Conservation (phyloP, 768 basidiomycete species). For the Infundibulicybe gibba region DNA sequence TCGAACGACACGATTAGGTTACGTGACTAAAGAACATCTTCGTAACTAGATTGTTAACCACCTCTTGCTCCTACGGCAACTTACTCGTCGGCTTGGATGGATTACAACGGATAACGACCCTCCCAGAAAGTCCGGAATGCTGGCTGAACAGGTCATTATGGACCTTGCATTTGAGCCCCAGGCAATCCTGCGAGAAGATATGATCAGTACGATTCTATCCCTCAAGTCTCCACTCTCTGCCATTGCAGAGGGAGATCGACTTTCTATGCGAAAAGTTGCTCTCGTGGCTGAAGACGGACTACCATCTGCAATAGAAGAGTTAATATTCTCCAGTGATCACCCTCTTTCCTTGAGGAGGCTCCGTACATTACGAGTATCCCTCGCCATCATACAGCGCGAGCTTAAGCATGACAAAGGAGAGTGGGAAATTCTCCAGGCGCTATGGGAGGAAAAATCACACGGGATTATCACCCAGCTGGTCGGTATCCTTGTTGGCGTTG, state of each 20-base stretch:
- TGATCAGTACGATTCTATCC: conserved; percentile 56
- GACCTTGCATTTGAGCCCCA: conserved; percentile 59
- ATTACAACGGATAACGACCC: conserved; percentile 61
- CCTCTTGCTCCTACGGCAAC: conserved; percentile 65
- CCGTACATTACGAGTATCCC: conserved; percentile 59
- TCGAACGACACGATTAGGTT: background rate
- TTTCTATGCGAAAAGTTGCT: conserved; percentile 58
- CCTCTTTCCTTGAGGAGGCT: conserved; percentile 52
- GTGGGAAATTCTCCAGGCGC: conserved; percentile 48
- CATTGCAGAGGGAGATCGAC: conserved; percentile 58
- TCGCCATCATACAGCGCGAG: conserved; percentile 53
- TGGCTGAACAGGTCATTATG: conserved; percentile 66
- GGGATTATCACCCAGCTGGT: conserved; percentile 56
- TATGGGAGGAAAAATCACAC: conserved; percentile 59
- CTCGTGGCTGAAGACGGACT: conserved; percentile 69
- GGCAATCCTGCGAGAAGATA: conserved; percentile 54
- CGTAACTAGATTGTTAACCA: conserved; percentile 65
- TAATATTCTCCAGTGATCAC: conserved; percentile 43
- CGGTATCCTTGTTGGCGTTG: conserved; percentile 44
- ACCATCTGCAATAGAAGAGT: conserved; percentile 57
- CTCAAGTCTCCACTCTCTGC: conserved; percentile 56
- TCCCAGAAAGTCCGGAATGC: conserved; percentile 59
- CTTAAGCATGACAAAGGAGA: conserved; percentile 51
- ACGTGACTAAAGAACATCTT: too few relatives aligned
- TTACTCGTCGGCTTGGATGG: conserved; percentile 69